phyloP scores from a whole-genome alignment of 2,329 filamentous ascomycete genomes.

The Claviceps spartinae region DNA sequence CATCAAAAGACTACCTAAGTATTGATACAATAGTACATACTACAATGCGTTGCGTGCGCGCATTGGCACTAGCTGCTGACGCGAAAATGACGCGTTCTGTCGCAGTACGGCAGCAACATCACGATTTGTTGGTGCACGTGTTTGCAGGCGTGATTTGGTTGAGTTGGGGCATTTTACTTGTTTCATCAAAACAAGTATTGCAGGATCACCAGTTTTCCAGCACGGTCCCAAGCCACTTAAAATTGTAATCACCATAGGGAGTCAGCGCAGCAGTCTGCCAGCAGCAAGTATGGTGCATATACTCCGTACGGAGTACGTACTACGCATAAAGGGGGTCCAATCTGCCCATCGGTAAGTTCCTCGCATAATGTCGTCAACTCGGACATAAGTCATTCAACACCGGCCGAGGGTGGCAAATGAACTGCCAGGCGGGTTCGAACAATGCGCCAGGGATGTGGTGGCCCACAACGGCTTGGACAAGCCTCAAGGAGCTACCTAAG shows the following conservation, averaged over 20 bases:
- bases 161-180: too few relatives aligned
- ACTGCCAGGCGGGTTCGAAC: background rate
- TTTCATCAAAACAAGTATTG: background rate
- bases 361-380: background rate
- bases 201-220: background rate
- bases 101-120: too few relatives aligned
- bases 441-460: background rate
- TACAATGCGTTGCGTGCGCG: background rate
- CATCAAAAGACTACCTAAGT: background rate
- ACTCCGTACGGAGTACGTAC: too few relatives aligned
- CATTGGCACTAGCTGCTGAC: background rate
- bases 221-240: background rate
- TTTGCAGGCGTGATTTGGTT: background rate
- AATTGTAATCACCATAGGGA: too few relatives aligned
- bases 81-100: background rate
- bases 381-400: background rate
- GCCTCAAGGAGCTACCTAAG: background rate
- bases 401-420: background rate
- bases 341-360: background rate
- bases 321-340: too few relatives aligned
- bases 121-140: background rate
- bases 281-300: too few relatives aligned
- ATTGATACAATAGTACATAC: too few relatives aligned
- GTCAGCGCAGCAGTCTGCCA: too few relatives aligned
- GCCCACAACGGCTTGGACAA: background rate